Conservation (phyloP, 1,139 yeast species). For the Lodderomyces margitis region DNA sequence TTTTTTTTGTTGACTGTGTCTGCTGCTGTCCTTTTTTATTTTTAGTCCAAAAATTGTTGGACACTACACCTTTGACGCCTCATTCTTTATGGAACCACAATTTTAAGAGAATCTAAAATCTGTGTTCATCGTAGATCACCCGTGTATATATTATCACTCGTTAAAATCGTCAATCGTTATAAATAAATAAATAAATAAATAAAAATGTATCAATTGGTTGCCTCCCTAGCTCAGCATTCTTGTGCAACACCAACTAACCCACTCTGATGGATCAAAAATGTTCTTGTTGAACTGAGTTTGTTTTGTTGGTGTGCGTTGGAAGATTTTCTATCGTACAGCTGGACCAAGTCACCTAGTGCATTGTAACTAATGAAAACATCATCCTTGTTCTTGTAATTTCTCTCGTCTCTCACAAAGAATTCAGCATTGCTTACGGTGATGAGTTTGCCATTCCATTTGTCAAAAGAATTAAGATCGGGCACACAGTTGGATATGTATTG, state of each 20-base stretch:
- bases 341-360: slow-evolving; percentile 16
- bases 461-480: slow-evolving; percentile 40
- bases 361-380: slow-evolving; percentile 14
- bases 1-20: no score
- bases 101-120: no score
- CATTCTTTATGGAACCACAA: no score
- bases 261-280: slow-evolving; percentile 30
- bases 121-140: not conserved
- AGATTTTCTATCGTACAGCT: slow-evolving; percentile 14
- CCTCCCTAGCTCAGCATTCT: not conserved
- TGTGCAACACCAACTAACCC: slow-evolving; percentile 31
- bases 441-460: slow-evolving; percentile 35
- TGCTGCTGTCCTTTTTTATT: no score
- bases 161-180: not conserved
- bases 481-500: slow-evolving; percentile 40
- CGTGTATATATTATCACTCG: not conserved
- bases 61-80: no score
- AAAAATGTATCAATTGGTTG: no score
- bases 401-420: slow-evolving; percentile 18
- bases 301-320: not conserved
- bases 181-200: not conserved
- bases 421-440: slow-evolving; percentile 33
- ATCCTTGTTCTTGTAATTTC: slow-evolving; percentile 11
- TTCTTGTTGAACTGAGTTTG: slow-evolving; percentile 9
- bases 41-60: not conserved